Evolutionary conservation across 805 yeast species (phyloP).

Genomic region (Candida argentea): DNA sequence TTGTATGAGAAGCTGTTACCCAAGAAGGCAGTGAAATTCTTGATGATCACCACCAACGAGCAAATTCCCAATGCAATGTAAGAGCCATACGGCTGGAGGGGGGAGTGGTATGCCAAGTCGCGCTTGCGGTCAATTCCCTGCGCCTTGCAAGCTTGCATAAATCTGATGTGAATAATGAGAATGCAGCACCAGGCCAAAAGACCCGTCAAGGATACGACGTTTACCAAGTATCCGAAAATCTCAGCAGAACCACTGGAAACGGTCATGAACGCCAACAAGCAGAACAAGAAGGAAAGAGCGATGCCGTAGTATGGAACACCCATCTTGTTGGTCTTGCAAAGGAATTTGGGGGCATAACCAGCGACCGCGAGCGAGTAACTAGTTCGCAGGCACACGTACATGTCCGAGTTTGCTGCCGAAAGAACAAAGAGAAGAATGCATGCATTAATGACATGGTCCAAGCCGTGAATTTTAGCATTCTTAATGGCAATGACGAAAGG

Average conservation of each 20-base stretch:
- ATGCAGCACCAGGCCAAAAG: slow-evolving; percentile 68
- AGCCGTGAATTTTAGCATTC: slow-evolving; percentile 50
- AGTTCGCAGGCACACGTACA: slow-evolving; percentile 70
- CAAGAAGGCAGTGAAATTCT: slow-evolving; percentile 66
- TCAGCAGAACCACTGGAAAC: slow-evolving; percentile 45
- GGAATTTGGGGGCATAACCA: slow-evolving; percentile 63
- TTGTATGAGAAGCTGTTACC: slow-evolving; percentile 47
- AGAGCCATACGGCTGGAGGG: slow-evolving; percentile 61
- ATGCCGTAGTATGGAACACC: slow-evolving; percentile 67
- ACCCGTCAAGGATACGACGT: slow-evolving; percentile 69
- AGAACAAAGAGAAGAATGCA: slow-evolving; percentile 68
- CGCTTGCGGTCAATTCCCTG: slow-evolving; percentile 51
- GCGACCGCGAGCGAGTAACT: slow-evolving; percentile 62
- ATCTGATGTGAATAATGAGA: slow-evolving; percentile 55
- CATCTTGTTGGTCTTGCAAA: slow-evolving; percentile 49
- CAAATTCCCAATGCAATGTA: slow-evolving; percentile 48
- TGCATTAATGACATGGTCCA: slow-evolving; percentile 71
- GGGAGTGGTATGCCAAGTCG: slow-evolving; percentile 51
- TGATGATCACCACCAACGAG: slow-evolving; percentile 46
- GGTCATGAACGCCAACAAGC: slow-evolving; percentile 63
- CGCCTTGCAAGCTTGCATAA: slow-evolving; percentile 53
- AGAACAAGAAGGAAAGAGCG: slow-evolving; percentile 40
- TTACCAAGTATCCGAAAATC: slow-evolving; percentile 61
- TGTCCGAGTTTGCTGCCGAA: slow-evolving; percentile 74
- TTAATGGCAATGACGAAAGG: slow-evolving; percentile 80